Percentiles rank a stretch among this genome's conserved stretches.
These are phyloP conservation scores for Xylariaceae sp. DNA, from an alignment of 2,329 filamentous ascomycete species.

Conservation along the genomic window DNA sequence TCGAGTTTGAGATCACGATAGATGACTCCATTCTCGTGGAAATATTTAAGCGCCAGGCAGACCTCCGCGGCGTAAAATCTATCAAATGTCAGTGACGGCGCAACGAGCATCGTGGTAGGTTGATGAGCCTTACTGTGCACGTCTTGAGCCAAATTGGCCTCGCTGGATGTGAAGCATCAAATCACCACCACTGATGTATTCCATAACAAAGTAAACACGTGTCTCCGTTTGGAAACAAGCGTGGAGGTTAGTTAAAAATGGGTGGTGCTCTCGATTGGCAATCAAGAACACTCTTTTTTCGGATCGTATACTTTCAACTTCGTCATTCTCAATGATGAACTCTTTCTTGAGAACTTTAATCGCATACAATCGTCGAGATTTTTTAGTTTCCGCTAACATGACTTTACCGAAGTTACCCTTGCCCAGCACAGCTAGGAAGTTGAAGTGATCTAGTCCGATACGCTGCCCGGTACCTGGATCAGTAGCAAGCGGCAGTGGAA, in stretches of 20 bases:
- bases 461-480: slow-evolving; percentile 69
- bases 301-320: slow-evolving; percentile 94
- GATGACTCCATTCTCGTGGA: slow-evolving; percentile 98
- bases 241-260: slow-evolving; percentile 90
- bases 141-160: slow-evolving; percentile 90
- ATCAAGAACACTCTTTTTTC: slow-evolving; percentile 97
- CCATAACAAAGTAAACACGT: slow-evolving; percentile 98
- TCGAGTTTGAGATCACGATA: slow-evolving; percentile 94
- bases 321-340: slow-evolving; percentile 99
- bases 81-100: slow-evolving; percentile 16
- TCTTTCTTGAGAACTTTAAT: slow-evolving; percentile 99
- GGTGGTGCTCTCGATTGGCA: slow-evolving; percentile 93
- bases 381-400: slow-evolving; percentile 97
- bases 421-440: slow-evolving; percentile 94
- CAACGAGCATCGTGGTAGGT: neutral
- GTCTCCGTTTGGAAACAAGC: slow-evolving; percentile 99
- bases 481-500: slow-evolving; percentile 64
- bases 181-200: slow-evolving; percentile 97
- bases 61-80: slow-evolving; percentile 98
- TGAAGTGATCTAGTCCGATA: slow-evolving; percentile 97
- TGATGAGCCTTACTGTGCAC: slow-evolving; percentile 69
- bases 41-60: slow-evolving; percentile 94
- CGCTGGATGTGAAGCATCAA: slow-evolving; percentile 98
- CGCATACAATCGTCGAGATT: slow-evolving; percentile 83
- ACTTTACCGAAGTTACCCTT: slow-evolving; percentile 99